These are phyloP conservation scores for Fusarium sp. DNA, from an alignment of 2,329 filamentous ascomycete species.

Conservation along the genomic window DNA sequence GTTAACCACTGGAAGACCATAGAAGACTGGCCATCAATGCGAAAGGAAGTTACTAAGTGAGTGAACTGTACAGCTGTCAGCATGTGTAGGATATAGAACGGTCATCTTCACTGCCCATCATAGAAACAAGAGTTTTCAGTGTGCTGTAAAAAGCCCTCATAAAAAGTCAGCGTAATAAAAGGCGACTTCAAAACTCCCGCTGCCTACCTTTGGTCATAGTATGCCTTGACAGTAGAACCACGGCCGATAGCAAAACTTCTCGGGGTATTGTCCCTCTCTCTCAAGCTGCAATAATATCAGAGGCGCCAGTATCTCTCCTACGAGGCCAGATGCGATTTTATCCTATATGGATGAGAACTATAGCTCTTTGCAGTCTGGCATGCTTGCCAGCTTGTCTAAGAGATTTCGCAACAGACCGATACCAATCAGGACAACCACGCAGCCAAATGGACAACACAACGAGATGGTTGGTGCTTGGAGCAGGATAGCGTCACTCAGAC, in stretches of 20 bases:
- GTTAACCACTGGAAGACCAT: too few relatives aligned
- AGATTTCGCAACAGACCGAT: constrained; percentile 17
- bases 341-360: constrained; percentile 33
- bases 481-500: background rate
- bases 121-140: constrained; percentile 34
- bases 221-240: constrained; percentile 15
- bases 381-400: background rate
- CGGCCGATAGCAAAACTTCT: constrained; percentile 31
- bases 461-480: too few relatives aligned
- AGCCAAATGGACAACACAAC: background rate
- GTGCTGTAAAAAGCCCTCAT: constrained; percentile 36
- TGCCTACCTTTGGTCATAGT: constrained; percentile 30
- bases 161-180: constrained; percentile 22
- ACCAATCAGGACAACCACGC: constrained; percentile 35
- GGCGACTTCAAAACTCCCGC: constrained; percentile 30
- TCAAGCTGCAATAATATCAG: constrained; percentile 16
- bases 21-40: too few relatives aligned
- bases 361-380: constrained; percentile 18
- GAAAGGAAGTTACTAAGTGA: background rate
- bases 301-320: constrained; percentile 23
- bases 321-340: constrained; percentile 10
- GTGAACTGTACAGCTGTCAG: constrained; percentile 10
- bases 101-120: background rate
- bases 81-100: too few relatives aligned
- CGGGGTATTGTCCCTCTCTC: constrained; percentile 23